Evolutionary conservation across 805 yeast species (phyloP), one percentile per base, ranked within the genome.

Genomic region (Cyberlindnera japonica): DNA sequence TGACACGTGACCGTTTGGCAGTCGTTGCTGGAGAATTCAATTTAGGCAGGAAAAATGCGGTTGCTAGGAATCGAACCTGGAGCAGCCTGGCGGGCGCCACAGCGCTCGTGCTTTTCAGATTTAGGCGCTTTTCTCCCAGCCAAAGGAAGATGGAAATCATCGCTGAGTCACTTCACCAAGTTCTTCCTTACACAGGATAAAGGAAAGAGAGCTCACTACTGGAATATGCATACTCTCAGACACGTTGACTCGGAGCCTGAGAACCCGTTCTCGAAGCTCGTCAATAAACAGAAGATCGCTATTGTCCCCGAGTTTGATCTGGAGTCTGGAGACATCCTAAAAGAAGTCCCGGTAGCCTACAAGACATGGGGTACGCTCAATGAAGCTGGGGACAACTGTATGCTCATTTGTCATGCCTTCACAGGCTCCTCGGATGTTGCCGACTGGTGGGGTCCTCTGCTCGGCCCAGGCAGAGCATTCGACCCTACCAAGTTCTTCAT

Each of bases 401-500:
- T 93, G 70, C 78, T 93, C n/a, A 85, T 93, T 12, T 85, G 96
- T 53, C 99, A 93, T 67, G 98, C 99, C 0, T 69, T 93, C 40
- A 89, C 98, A 0, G 99, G 99, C 0, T 88, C 96, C 0, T 76
- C 96, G 0, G 98, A 93, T 59, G 96, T 91, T 14, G 74, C 83
- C 28, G 99, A 93, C 56, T 93, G 99, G 99, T 93, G 99, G 99
- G 97, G 98, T 0, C 97, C 98, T 0, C 63, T 93, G 18, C 65
- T 93, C 21, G 99, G 98, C 1, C 75, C 79, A 4, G 84, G 79
- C 12, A 75, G 81, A 43, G 95, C 98, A 1, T 88, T 93, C 62
- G 99, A 93, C 63, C 95, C 97, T 0, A 69, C 89, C 0, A 74
- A 84, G 49, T 93, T 82, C 61, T 87, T 87, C 61, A 79, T 93